Evolutionary conservation across 768 basidiomycete species (phyloP).

Genomic region (Lactarius sanguifluus): DNA sequence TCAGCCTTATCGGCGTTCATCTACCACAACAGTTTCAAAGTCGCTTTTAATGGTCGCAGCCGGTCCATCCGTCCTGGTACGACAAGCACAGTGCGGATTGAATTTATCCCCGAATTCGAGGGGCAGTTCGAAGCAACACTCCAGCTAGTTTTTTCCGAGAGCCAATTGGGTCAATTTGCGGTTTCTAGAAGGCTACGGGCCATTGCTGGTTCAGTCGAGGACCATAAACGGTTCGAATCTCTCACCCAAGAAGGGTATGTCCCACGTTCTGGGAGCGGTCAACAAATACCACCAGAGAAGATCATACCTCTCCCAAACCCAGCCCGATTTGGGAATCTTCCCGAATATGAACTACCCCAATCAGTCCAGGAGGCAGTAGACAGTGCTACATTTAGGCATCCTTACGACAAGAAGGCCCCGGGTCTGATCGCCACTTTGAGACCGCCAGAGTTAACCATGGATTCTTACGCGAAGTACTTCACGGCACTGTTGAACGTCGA

Average conservation of each 20-base stretch:
- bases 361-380: neutral
- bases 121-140: constrained; percentile 19
- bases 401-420: neutral
- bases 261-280: neutral
- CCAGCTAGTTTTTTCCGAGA: constrained; percentile 16
- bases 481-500: constrained; percentile 17
- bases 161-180: constrained; percentile 1
- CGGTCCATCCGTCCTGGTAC: constrained; percentile 12
- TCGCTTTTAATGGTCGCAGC: constrained; percentile 10
- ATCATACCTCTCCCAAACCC: neutral
- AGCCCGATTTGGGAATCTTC: neutral
- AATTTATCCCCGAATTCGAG: constrained; percentile 16
- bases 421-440: neutral
- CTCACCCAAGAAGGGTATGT: neutral
- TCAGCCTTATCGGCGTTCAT: neutral
- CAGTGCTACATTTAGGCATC: neutral
- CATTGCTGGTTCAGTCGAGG: constrained; percentile 16
- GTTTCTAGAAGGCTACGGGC: constrained; percentile 3
- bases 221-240: constrained; percentile 14
- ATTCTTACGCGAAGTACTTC: constrained; percentile 13
- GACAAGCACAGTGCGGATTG: constrained; percentile 3
- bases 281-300: constrained; percentile 11
- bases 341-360: constrained; percentile 12
- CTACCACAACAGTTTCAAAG: constrained; percentile 7
- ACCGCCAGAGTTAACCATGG: neutral